phyloP scores from a whole-genome alignment of 768 basidiomycete species.

The Neoboletus brunneissimus region DNA sequence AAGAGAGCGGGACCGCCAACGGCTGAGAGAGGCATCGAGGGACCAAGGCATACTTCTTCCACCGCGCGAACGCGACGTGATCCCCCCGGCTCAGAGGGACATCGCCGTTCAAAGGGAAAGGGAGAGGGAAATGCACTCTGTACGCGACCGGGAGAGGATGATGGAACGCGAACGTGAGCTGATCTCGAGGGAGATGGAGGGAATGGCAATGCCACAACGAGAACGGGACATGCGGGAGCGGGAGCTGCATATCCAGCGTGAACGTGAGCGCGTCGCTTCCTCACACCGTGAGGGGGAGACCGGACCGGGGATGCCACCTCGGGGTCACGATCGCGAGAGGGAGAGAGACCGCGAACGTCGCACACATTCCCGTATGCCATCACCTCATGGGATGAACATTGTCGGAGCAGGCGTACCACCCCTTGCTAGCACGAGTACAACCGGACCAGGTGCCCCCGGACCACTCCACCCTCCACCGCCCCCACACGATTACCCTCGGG shows the following conservation, averaged over 20 bases:
- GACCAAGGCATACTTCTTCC: conserved; percentile 20
- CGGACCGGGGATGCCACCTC: conserved; percentile 24
- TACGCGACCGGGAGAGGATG: conserved; percentile 24
- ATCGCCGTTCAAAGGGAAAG: conserved; percentile 26
- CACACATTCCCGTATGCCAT: conserved; percentile 25
- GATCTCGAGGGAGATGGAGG: conserved; percentile 25
- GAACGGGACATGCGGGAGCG: conserved; percentile 29
- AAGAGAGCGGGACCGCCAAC: conserved; percentile 26
- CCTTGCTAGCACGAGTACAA: background rate
- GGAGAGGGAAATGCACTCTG: conserved; percentile 19
- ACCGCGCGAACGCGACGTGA: conserved; percentile 25
- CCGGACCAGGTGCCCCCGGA: conserved; percentile 22
- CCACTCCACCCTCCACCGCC: conserved; percentile 19
- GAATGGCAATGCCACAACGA: conserved; percentile 18
- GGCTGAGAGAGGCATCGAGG: conserved; percentile 17
- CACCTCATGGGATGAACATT: conserved; percentile 20
- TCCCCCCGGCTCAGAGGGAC: conserved; percentile 16
- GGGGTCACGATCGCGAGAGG: conserved; percentile 28
- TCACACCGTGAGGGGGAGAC: conserved; percentile 25
- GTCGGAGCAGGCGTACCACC: conserved; percentile 11
- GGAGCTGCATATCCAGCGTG: conserved; percentile 28
- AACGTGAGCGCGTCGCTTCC: conserved; percentile 24
- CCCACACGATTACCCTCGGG: conserved; percentile 23
- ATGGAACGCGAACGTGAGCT: conserved; percentile 25
- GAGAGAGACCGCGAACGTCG: conserved; percentile 33